A percentile compares a stretch with the other conserved stretches of the same genome.
These are phyloP conservation scores for Rhizoctonia solani DNA, from an alignment of 1,284 basidiomycete genomes.

Conservation along the genomic window DNA sequence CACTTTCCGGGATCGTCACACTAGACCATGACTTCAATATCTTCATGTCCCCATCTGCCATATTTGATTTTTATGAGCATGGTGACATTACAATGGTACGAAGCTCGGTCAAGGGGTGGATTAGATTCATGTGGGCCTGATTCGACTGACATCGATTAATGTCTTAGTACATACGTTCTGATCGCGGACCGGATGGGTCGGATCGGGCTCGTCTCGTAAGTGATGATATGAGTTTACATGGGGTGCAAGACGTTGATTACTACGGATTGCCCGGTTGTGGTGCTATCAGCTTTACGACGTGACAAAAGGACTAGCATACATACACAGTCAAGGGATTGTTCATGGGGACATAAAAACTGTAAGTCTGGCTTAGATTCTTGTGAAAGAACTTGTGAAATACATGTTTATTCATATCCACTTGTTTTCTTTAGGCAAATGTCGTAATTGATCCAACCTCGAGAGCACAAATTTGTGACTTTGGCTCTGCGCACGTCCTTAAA, in stretches of 20 bases:
- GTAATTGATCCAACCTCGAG: not conserved
- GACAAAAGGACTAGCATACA: slow-evolving; percentile 4
- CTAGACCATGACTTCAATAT: not conserved
- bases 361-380: no score
- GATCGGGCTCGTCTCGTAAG: no score
- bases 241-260: no score
- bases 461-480: slow-evolving; percentile 24
- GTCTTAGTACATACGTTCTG: no score
- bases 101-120: not conserved
- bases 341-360: slow-evolving; percentile 24
- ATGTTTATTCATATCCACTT: not conserved
- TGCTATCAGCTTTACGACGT: no score
- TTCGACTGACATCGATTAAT: no score
- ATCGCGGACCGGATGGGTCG: no score
- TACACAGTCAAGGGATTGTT: not conserved
- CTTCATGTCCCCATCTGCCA: not conserved
- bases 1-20: not conserved
- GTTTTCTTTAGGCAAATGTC: slow-evolving; percentile 1
- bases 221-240: no score
- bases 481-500: not conserved
- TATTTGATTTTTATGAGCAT: slow-evolving; percentile 10
- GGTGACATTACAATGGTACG: slow-evolving; percentile 16
- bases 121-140: no score
- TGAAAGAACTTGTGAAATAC: not conserved
- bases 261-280: no score